phyloP scores from a whole-genome alignment of 257 asterid genomes.

The Solanum megistacrolobum region DNA sequence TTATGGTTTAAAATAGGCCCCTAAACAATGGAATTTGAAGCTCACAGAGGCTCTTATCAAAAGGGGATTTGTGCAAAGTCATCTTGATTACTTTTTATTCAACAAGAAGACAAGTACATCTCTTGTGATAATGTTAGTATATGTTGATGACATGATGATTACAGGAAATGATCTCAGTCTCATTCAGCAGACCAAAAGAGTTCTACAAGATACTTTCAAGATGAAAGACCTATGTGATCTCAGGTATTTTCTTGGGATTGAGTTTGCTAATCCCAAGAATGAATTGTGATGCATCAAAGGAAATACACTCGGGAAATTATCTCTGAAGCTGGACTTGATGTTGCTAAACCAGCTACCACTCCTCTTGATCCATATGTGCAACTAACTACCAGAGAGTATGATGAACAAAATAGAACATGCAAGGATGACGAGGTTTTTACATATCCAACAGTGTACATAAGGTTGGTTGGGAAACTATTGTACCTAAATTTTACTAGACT shows the following conservation, averaged over 20 bases:
- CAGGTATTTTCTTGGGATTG: too few species aligned
- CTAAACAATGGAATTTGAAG: neutral
- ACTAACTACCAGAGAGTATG: neutral
- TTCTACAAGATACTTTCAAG: too few species aligned
- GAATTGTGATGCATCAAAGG: neutral
- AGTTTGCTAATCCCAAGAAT: neutral
- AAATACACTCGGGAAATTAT: neutral
- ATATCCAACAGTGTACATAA: too few species aligned
- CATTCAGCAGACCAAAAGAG: neutral
- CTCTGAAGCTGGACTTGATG: neutral
- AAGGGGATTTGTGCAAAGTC: too few species aligned
- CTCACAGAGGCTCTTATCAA: neutral
- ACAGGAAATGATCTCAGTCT: neutral
- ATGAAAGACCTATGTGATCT: too few species aligned
- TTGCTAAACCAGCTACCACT: neutral
- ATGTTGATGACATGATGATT: neutral
- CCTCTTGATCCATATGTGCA: neutral
- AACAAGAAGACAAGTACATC: neutral
- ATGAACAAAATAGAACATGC: neutral
- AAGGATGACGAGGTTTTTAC: neutral
- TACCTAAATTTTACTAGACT: neutral
- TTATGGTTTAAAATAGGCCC: too few species aligned
- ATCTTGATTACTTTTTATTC: neutral
- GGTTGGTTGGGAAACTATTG: neutral
- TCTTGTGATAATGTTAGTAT: neutral